Conservation (phyloP, 495 filamentous ascomycete genomes). For the Penicillium dipodomyicola region DNA sequence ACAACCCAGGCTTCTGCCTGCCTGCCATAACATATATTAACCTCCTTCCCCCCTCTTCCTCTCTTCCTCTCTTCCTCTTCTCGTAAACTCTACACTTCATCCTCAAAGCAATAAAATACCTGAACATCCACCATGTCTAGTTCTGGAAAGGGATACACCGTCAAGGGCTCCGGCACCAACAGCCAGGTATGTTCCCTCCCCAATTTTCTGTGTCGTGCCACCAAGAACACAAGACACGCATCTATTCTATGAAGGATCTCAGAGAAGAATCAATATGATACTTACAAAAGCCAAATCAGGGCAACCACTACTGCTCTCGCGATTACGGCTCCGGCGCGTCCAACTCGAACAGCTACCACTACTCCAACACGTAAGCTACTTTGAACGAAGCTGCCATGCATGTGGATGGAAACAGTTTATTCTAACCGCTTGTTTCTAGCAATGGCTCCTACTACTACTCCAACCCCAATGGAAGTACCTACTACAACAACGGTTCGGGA, state of each 20-base stretch:
- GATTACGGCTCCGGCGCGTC: slow-evolving; percentile 45
- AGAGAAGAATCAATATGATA: not conserved
- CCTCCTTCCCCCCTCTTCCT: not conserved
- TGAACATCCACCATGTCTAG: slow-evolving; percentile 24
- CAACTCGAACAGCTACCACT: slow-evolving; percentile 50
- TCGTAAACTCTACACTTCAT: not conserved
- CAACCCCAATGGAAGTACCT: slow-evolving; percentile 50
- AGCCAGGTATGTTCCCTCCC: slow-evolving; percentile 34
- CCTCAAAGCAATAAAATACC: not conserved
- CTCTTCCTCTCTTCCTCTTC: not conserved
- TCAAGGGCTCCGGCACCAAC: slow-evolving; percentile 48
- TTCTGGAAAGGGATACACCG: slow-evolving; percentile 34
- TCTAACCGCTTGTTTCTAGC: slow-evolving; percentile 18
- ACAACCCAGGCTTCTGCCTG: too few relatives aligned
- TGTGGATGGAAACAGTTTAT: not conserved
- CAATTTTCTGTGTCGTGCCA: not conserved
- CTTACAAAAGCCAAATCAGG: slow-evolving; percentile 24
- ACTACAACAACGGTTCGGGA: slow-evolving; percentile 48
- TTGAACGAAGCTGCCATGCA: not conserved
- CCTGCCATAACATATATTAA: too few relatives aligned
- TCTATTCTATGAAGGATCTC: not conserved
- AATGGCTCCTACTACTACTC: slow-evolving; percentile 54
- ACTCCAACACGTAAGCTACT: slow-evolving; percentile 43
- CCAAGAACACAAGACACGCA: not conserved
- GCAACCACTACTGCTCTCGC: slow-evolving; percentile 51